Evolutionary conservation across 78 protist genomes (phyloP), one percentile per base, ranked within the genome.

Genomic region (Dictyostelium purpureum): DNA sequence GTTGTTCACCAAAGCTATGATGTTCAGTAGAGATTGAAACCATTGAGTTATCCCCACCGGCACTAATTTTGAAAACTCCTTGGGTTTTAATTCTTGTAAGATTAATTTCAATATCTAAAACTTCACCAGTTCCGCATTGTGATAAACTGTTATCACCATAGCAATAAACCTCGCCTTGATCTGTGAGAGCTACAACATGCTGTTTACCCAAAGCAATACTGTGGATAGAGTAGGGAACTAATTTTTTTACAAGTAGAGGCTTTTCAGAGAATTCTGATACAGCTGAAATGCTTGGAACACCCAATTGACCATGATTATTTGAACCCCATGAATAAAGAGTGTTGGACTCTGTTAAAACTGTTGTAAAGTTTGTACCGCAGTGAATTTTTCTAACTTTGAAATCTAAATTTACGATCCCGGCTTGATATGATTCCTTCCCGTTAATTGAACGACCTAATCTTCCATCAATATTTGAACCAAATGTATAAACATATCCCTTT

Each of bases 151-250:
- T 59, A 52, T 28, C 43, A 33, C 92, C 92, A 73, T 43, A 85
- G 11, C 81, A 52, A 6, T 51, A 51, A 7, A 85, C 92, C 19
- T 85, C 92, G 35, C 92, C 92, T 21, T 43, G 45, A 59, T 85
- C 82, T 12, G 82, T 57, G 0, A 85, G 43, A 1, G 65, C 81
- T 0, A 85, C 66, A 1, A 73, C 80, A 61, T 85, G 92, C 11
- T 73, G 66, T 26, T 73, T 35, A 12, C 92, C 92, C 7, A 85
- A 81, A 0, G 57, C 92, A 21, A 85, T 40, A 14, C 31, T 59
- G n/a, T 73, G 63, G 24, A 85, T 85, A 31, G 77, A 61, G 24
- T 73, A 85, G 2, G 92, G 43, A 0, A 59, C 28, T 54, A 85
- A 38, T 37, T 35, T 12, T 21, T 33, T 12, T 10, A 65, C 6